These are phyloP conservation scores for Wilhelminamyces savonicus DNA, from an alignment of 805 yeast genomes.

Conservation along the genomic window DNA sequence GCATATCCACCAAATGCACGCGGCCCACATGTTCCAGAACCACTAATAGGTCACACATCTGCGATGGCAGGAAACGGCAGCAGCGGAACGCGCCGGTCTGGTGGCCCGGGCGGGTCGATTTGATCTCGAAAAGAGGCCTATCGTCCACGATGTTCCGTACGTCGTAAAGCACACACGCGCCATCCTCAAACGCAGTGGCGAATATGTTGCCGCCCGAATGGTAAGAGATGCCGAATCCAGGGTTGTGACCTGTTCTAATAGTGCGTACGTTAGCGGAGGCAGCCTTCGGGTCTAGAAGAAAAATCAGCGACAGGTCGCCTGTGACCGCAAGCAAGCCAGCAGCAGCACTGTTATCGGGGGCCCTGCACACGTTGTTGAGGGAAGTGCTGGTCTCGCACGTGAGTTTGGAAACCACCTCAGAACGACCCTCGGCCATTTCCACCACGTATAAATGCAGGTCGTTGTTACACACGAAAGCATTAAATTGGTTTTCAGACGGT, in stretches of 20 bases:
- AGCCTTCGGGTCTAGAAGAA: conserved; percentile 43
- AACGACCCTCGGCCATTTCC: conserved; percentile 43
- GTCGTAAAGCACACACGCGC: conserved; percentile 72
- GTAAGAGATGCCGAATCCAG: conserved; percentile 79
- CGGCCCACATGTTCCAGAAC: conserved; percentile 83
- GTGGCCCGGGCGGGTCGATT: conserved; percentile 53
- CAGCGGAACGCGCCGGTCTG: conserved; percentile 65
- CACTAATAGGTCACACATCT: conserved; percentile 69
- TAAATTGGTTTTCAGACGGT: conserved; percentile 32
- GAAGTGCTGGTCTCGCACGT: conserved; percentile 53
- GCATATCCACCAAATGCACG: conserved; percentile 76
- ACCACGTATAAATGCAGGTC: conserved; percentile 67
- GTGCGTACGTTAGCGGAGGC: conserved; percentile 23
- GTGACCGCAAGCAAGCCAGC: conserved; percentile 42
- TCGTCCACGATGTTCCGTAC: conserved; percentile 45
- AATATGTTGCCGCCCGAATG: conserved; percentile 69
- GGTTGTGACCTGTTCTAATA: conserved; percentile 57
- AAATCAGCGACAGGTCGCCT: conserved; percentile 72
- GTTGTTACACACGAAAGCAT: conserved; percentile 74
- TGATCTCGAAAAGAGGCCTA: conserved; percentile 47
- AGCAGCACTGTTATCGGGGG: conserved; percentile 45
- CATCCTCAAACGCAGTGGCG: conserved; percentile 83
- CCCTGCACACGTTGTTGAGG: conserved; percentile 63
- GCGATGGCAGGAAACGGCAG: conserved; percentile 44
- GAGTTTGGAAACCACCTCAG: conserved; percentile 37